Conservation (phyloP, 163 green algal genomes). For the Scenedesmus sp. region DNA sequence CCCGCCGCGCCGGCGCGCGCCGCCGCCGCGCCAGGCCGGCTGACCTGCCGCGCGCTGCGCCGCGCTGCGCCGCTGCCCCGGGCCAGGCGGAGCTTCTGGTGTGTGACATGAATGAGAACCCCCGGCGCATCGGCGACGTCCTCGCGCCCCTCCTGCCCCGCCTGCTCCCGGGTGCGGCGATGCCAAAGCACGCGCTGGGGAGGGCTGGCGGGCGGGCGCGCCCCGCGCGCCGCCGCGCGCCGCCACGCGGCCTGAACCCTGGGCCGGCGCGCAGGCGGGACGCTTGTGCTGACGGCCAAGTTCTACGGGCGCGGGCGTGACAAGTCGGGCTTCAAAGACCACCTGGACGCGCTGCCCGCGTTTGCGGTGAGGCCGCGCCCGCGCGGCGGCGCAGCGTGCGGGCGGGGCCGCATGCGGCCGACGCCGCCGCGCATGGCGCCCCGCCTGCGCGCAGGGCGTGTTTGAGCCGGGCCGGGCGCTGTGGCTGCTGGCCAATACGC, state of each 20-base stretch:
- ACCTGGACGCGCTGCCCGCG: conserved; percentile 6
- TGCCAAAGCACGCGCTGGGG: neutral
- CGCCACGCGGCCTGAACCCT: neutral
- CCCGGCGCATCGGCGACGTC: neutral
- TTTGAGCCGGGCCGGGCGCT: conserved; percentile 14
- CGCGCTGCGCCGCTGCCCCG: neutral
- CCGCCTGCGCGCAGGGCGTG: neutral
- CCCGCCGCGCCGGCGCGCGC: neutral
- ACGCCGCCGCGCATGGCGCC: neutral
- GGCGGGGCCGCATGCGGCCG: neutral
- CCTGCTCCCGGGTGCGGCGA: conserved; percentile 24
- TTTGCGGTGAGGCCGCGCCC: neutral
- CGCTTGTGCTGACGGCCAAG: conserved; percentile 65
- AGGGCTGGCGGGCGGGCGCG: neutral
- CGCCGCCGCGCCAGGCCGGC: neutral
- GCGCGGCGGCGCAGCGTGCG: no score
- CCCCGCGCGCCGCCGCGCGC: neutral
- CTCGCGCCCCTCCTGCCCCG: conserved; percentile 17
- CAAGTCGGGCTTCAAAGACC: neutral
- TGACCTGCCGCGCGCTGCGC: neutral
- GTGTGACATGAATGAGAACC: conserved; percentile 61
- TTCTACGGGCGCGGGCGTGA: conserved; percentile 42
- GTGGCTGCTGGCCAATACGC: conserved; percentile 48
- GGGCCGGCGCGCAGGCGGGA: conserved; percentile 41
- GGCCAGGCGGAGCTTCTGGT: conserved; percentile 50